phyloP scores from a whole-genome alignment of 1,284 basidiomycete genomes.

The Rhodotorula sp. region DNA sequence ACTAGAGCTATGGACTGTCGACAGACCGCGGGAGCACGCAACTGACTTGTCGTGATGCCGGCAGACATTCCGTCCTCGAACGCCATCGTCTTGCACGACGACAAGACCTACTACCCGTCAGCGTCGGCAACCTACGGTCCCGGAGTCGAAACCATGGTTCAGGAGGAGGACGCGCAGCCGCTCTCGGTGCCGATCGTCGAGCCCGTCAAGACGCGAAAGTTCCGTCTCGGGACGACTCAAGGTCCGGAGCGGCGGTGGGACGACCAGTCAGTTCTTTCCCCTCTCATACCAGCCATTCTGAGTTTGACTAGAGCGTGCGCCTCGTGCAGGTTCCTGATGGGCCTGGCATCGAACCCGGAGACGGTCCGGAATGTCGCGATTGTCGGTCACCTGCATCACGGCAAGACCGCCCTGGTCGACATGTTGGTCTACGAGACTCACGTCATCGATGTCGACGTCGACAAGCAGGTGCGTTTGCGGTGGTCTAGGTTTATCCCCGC shows the following conservation, averaged over 20 bases:
- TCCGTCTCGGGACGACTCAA: constrained; percentile 68
- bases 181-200: constrained; percentile 93
- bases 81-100: constrained; percentile 65
- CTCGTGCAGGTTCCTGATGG: constrained; percentile 74
- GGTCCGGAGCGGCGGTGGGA: constrained; percentile 89
- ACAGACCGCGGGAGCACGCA: too few species aligned
- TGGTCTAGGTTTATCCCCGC: not conserved
- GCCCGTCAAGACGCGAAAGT: constrained; percentile 88
- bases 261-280: constrained; percentile 66
- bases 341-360: constrained; percentile 86
- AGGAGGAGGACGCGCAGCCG: constrained; percentile 97
- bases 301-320: not conserved
- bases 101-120: constrained; percentile 96
- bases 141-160: constrained; percentile 93
- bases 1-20: too few species aligned
- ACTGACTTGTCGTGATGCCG: not conserved
- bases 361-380: constrained; percentile 95
- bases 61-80: constrained; percentile 36
- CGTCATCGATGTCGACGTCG: constrained; percentile 87
- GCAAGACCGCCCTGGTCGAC: constrained; percentile 94
- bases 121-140: constrained; percentile 89
- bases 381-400: constrained; percentile 94
- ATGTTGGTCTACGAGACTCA: constrained; percentile 98
- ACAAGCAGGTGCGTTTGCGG: constrained; percentile 63
- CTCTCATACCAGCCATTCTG: not conserved